Evolutionary conservation across 140 eudicot species (phyloP).

Genomic region (Flaveria floridana): DNA sequence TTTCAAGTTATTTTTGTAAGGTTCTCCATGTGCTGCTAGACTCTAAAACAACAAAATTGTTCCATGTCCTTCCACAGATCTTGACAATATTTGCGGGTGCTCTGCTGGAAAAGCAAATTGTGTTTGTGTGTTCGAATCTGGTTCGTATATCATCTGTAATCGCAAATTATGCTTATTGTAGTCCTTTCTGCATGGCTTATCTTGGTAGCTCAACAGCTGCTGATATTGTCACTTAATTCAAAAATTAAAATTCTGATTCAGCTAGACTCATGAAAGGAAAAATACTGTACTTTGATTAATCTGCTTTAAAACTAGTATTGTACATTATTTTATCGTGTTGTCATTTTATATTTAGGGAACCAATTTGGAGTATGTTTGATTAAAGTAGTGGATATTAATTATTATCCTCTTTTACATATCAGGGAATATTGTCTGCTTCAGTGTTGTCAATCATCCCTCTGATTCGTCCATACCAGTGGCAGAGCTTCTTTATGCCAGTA

Average conservation of each 20-base stretch:
- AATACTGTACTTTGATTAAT: slow-evolving; percentile 1
- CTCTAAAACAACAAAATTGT: slow-evolving; percentile 9
- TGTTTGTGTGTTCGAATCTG: slow-evolving; percentile 86
- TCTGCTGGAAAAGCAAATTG: slow-evolving; percentile 90
- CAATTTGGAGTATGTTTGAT: background rate
- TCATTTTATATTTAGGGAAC: slow-evolving; percentile 6
- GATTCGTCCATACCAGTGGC: slow-evolving; percentile 94
- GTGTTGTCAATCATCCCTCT: slow-evolving; percentile 81
- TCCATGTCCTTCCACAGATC: slow-evolving; percentile 51
- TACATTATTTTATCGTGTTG: slow-evolving; percentile 6
- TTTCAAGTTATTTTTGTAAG: background rate
- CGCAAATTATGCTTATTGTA: slow-evolving; percentile 15
- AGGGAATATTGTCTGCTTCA: slow-evolving; percentile 88
- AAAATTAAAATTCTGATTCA: slow-evolving; percentile 2
- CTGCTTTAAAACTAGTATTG: background rate
- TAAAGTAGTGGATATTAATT: background rate
- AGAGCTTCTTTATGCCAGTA: slow-evolving; percentile 94
- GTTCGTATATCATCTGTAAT: slow-evolving; percentile 43
- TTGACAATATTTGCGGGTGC: slow-evolving; percentile 86
- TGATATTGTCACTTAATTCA: background rate
- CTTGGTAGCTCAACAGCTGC: background rate
- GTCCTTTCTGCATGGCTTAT: background rate
- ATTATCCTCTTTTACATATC: slow-evolving; percentile 29
- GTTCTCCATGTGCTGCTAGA: slow-evolving; percentile 17
- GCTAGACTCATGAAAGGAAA: background rate